Evolutionary conservation across 2,329 filamentous ascomycete species (phyloP), one percentile per base, ranked within the genome.

Genomic region (Drechslerella coelobrocha): DNA sequence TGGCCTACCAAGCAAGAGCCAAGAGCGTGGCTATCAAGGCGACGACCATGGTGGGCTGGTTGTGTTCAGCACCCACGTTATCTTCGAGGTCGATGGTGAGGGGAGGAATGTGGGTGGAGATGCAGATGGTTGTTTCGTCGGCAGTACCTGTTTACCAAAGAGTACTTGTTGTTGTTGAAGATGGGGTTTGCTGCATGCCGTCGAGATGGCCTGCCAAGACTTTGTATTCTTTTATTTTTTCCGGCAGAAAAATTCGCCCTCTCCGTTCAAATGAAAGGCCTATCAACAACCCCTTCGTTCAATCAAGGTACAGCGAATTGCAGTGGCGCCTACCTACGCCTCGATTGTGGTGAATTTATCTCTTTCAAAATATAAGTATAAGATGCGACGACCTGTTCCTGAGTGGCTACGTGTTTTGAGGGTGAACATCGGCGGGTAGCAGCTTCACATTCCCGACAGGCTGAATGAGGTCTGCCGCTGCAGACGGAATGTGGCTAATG

Each of bases 1-100:
- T 2, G 43, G 21, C 51, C 19, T 71, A 71, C 66, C 66, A 71
- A 24, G 66, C 66, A 34, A 71, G 66, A 54, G 66, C 66, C 21
- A 71, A 48, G n/a, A 71, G 66, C n/a, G 66, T 71, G 23, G 66
- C 66, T 21, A 71, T 54, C 45, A 71, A 51, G 23, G 66, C 66
- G 48, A 71, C 66, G 53, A 71, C 66, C 66, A 71, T 71, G 39
- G 41, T 48, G 27, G n/a, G 53, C 43, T 23, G 53, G 19, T n/a
- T 6, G 14, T 31, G 19, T 31, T 21, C 17, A 17, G 23, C 17
- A 24, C 45, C 21, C 56, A 51, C 41, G 19, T 19, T 54, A 47
- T 27, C 24, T 60, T 45, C 9, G 54, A 60, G 39, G 48, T n/a
- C 24, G 7, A 54, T 24, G 54, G 26, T 39, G 43, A 50, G 37